Evolutionary conservation across 2,329 filamentous ascomycete genomes (phyloP), one percentile per base, ranked within the genome.

Genomic region (Exophiala sp.): DNA sequence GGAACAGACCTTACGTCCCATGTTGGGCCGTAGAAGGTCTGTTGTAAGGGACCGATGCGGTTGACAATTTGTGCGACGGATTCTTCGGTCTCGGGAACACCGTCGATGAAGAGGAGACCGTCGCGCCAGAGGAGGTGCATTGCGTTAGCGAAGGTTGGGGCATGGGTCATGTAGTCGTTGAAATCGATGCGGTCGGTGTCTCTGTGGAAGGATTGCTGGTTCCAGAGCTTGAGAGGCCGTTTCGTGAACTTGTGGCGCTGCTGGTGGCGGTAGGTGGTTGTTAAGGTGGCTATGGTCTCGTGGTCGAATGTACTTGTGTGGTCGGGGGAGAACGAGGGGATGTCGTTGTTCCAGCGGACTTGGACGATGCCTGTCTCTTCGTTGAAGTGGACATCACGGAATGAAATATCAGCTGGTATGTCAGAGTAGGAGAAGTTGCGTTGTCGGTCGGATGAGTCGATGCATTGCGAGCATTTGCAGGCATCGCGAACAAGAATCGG

Each of bases 21-120:
- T 0, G 90, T 95, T 62, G 80, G 77, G 39, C 94, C 94, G 70
- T 97, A 97, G 67, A 97, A 94, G 6, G 91, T 94, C 63, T 90
- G 85, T 65, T 90, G 87, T 21, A 96, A 73, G 33, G 82, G 82
- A 1, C 91, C 91, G 55, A 97, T 88, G 47, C 85, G 82, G 3
- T 78, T 76, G 2, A 85, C 87, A 54, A 97, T 83, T 18, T 77
- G 72, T 36, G 82, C 78, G 3, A 96, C 86, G 3, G 84, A 79
- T 1, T 78, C 71, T 57, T 87, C 81, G 12, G 81, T 79, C 8
- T 84, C 75, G 0, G 92, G 91, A 5, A 96, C 86, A 56, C 83
- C 80, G 45, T 80, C 82, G 24, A 97, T 70, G 69, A 95, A 89
- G 12, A 96, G 73, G 0, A 97, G 73, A 0, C 94, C 94, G 47